Evolutionary conservation across 169 alveolate species (phyloP), one percentile per base, ranked within the genome.

Genomic region (Perkinsus olseni): DNA sequence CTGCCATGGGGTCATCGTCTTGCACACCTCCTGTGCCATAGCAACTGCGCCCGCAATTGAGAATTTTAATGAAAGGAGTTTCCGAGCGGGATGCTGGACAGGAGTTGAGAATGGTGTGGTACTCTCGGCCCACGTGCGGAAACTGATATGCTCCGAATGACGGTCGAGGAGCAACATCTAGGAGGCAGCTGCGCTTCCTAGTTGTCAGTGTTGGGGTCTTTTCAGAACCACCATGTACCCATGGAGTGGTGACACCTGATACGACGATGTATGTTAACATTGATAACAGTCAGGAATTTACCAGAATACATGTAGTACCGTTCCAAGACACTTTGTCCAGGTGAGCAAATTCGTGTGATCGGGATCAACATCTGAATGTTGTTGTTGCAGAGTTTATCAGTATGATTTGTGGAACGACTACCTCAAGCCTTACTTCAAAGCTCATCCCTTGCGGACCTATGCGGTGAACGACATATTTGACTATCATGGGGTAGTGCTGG

Each of bases 401-500:
- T 91, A 91, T 38, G 92, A 91, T 36, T 28, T 91, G 6, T 91
- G 39, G 74, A 91, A 91, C 92, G 92, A 91, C 92, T 91, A 91
- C 31, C 50, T 91, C 62, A 91, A 91, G 92, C 92, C 92, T 11
- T 91, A 91, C 37, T 91, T 38, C 92, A 91, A 91, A n/a, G 92
- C 92, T 0, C 92, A 91, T 20, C 74, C 74, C 37, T 38, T 38
- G 38, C 92, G 50, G 74, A 20, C 74, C 17, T 91, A 91, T 39
- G 74, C 74, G 20, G 92, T 91, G 0, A 91, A 91, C 20, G 92
- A 91, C 37, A 36, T 91, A 4, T 91, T 91, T 20, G 50, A 38
- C 38, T 91, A 38, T 38, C 39, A 91, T 39, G 92, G 74, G 37
- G 82, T 62, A 62, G 82, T 13, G 37, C 17, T 62, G 82, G 82